Evolutionary conservation across 2,329 filamentous ascomycete species (phyloP).

Genomic region (Apiospora malaysiana): DNA sequence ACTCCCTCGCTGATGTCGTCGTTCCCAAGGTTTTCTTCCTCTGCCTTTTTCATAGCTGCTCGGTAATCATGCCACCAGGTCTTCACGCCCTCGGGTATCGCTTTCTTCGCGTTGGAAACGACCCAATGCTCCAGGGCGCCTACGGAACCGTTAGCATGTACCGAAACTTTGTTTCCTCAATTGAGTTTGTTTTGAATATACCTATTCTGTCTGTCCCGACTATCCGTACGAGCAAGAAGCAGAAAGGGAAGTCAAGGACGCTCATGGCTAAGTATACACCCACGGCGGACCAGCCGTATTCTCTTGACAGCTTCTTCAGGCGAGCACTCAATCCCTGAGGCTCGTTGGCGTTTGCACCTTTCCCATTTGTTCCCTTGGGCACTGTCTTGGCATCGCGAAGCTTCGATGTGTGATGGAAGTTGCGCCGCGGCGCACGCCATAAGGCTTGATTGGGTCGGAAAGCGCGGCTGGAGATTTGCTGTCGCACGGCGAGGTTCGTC

Average conservation of each 20-base stretch:
- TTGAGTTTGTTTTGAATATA: slow-evolving; percentile 44
- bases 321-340: slow-evolving; percentile 65
- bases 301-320: slow-evolving; percentile 82
- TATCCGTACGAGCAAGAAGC: slow-evolving; percentile 83
- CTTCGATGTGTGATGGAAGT: neutral
- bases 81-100: slow-evolving; percentile 66
- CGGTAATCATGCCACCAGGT: slow-evolving; percentile 57
- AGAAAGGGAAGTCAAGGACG: slow-evolving; percentile 91
- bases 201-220: slow-evolving; percentile 89
- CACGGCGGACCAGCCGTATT: slow-evolving; percentile 93
- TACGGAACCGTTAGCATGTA: slow-evolving; percentile 35
- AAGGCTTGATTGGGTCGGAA: neutral
- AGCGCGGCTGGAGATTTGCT: neutral
- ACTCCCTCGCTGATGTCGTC: slow-evolving; percentile 51
- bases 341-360: neutral
- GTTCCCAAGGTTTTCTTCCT: slow-evolving; percentile 49
- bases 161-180: neutral
- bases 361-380: neutral
- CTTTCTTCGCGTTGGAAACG: slow-evolving; percentile 61
- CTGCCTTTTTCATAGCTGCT: slow-evolving; percentile 52
- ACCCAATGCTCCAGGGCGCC: slow-evolving; percentile 71
- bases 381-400: neutral
- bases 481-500: slow-evolving; percentile 5
- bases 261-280: slow-evolving; percentile 89
- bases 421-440: neutral